Conservation (phyloP, 164 flowering plant genomes). For the Akebia trifoliata region DNA sequence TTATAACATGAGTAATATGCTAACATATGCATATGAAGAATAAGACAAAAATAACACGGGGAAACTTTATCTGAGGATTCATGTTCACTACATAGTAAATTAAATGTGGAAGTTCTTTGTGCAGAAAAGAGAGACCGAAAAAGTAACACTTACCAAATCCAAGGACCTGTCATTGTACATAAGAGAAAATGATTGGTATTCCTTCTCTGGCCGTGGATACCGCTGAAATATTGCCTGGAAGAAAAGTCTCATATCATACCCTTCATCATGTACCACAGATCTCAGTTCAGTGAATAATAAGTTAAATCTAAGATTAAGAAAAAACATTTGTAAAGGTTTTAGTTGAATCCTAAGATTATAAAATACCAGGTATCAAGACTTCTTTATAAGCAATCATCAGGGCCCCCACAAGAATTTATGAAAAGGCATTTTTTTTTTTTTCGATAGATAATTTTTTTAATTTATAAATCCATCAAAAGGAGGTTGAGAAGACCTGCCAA, state of each 20-base stretch:
- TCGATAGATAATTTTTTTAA: no score
- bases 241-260: slow-evolving; percentile 4
- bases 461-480: no score
- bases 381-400: no score
- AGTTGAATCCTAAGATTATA: not conserved
- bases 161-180: slow-evolving; percentile 68
- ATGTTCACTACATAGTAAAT: not conserved
- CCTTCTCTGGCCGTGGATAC: slow-evolving; percentile 91
- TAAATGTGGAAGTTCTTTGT: not conserved
- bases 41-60: not conserved
- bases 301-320: not conserved
- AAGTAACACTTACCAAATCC: slow-evolving; percentile 63
- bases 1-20: not conserved
- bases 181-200: slow-evolving; percentile 92
- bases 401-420: no score
- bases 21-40: not conserved
- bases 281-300: not conserved
- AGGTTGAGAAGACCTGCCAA: no score
- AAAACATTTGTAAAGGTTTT: no score
- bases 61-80: not conserved
- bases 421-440: no score
- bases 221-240: slow-evolving; percentile 87
- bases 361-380: no score
- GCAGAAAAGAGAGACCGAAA: not conserved
- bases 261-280: not conserved